These are phyloP conservation scores for Ustilago xerochloae DNA, from an alignment of 1,284 basidiomycete species.

Conservation along the genomic window DNA sequence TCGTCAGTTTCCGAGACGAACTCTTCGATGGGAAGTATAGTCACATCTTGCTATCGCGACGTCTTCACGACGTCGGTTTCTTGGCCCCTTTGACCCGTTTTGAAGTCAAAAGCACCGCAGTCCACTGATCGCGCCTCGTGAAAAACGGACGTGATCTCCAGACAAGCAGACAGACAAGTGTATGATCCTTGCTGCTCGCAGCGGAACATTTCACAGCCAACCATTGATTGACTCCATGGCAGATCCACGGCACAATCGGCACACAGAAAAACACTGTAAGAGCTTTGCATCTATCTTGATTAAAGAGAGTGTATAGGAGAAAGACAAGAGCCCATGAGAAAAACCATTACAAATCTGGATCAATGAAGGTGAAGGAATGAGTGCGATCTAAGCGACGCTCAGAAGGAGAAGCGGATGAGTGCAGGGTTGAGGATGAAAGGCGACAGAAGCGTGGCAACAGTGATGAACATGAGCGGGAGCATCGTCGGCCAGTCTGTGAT, in stretches of 20 bases:
- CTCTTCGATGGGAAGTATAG: too few species aligned
- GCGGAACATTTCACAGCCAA: too few species aligned
- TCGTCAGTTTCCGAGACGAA: too few species aligned
- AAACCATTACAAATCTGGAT: conserved; percentile 6
- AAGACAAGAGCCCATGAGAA: neutral
- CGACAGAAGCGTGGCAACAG: conserved; percentile 22
- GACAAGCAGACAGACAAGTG: too few species aligned
- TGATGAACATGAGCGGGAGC: conserved; percentile 18
- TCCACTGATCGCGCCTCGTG: too few species aligned
- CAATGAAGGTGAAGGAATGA: neutral
- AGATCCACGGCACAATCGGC: neutral
- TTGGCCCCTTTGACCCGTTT: too few species aligned
- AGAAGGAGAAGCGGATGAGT: conserved; percentile 29
- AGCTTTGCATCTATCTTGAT: neutral
- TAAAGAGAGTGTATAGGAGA: neutral
- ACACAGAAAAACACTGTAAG: too few species aligned
- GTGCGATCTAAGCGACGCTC: neutral
- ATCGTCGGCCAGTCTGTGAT: conserved; percentile 32
- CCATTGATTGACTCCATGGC: neutral
- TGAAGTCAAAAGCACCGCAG: too few species aligned
- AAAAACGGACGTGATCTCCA: too few species aligned
- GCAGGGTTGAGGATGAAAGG: conserved; percentile 27
- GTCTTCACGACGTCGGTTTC: too few species aligned
- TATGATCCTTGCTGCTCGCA: too few species aligned
- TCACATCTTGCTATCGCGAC: too few species aligned